phyloP scores from a whole-genome alignment of 495 filamentous ascomycete genomes.

The Penicillium tannophilum region DNA sequence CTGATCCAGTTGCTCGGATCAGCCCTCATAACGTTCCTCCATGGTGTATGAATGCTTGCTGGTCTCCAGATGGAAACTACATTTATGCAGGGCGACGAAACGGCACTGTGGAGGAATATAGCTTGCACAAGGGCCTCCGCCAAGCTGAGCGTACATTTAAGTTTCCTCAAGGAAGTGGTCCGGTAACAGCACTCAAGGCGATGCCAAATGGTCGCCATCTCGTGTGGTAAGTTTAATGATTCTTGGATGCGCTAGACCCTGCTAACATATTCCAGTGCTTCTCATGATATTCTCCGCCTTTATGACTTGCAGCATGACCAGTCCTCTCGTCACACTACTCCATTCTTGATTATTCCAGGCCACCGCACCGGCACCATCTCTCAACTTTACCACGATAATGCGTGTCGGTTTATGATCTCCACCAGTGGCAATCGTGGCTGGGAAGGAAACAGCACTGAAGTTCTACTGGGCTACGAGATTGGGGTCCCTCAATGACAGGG shows the following conservation, averaged over 20 bases:
- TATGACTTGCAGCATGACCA: slow-evolving; percentile 80
- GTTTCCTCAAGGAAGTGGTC: slow-evolving; percentile 85
- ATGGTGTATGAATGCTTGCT: slow-evolving; percentile 98
- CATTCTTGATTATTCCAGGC: slow-evolving; percentile 92
- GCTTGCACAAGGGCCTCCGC: slow-evolving; percentile 77
- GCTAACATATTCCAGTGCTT: slow-evolving; percentile 59
- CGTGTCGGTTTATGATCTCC: slow-evolving; percentile 86
- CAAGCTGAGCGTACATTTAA: slow-evolving; percentile 80
- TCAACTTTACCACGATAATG: slow-evolving; percentile 79
- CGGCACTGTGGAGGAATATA: slow-evolving; percentile 93
- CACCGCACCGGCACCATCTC: slow-evolving; percentile 91
- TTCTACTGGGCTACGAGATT: slow-evolving; percentile 93
- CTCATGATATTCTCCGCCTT: slow-evolving; percentile 88
- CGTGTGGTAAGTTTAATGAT: slow-evolving; percentile 63
- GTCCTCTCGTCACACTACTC: slow-evolving; percentile 72
- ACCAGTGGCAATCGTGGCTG: slow-evolving; percentile 90
- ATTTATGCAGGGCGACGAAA: slow-evolving; percentile 94
- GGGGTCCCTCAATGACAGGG: slow-evolving; percentile 45
- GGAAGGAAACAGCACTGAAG: slow-evolving; percentile 93
- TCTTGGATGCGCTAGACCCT: not conserved
- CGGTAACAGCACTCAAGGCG: slow-evolving; percentile 80
- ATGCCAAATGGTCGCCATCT: slow-evolving; percentile 96
- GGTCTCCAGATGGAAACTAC: slow-evolving; percentile 93
- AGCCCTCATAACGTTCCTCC: slow-evolving; percentile 75
- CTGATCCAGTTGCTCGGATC: slow-evolving; percentile 76